Percentiles rank a stretch among this genome's conserved stretches.
phyloP scores from a whole-genome alignment of 1,139 yeast species.

The Wickerhamomyces sp. region DNA sequence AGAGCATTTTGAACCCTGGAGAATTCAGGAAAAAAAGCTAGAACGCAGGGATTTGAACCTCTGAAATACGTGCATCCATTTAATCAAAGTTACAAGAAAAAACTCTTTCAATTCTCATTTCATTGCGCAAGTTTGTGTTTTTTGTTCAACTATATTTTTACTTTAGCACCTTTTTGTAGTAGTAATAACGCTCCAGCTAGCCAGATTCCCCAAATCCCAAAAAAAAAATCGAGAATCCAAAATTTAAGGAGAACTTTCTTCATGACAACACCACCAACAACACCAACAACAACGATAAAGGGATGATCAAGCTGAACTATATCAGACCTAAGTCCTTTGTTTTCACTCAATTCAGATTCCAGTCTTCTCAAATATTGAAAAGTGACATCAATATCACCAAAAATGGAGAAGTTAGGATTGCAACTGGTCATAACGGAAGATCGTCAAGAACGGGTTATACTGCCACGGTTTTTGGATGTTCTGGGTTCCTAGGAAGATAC shows the following conservation, averaged over 20 bases:
- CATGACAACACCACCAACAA: neutral
- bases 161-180: no score
- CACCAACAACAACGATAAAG: neutral
- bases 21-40: no score
- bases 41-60: no score
- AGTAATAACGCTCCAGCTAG: no score
- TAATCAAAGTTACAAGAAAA: no score
- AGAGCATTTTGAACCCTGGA: no score
- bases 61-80: no score
- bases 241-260: neutral
- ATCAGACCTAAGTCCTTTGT: neutral
- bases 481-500: conserved; percentile 76
- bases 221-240: no score
- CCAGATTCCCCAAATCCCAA: neutral
- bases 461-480: conserved; percentile 83
- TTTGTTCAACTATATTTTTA: no score
- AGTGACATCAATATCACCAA: conserved; percentile 72
- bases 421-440: conserved; percentile 76
- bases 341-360: conserved; percentile 12
- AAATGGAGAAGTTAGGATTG: conserved; percentile 65
- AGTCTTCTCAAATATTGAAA: conserved; percentile 26
- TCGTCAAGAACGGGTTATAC: conserved; percentile 90
- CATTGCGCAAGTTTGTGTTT: no score
- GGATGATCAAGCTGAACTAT: neutral
- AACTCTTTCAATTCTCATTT: no score